Base-by-base conservation (phyloP, 495 filamentous ascomycete genomes). In the Bacidia gigantensis region DNA sequence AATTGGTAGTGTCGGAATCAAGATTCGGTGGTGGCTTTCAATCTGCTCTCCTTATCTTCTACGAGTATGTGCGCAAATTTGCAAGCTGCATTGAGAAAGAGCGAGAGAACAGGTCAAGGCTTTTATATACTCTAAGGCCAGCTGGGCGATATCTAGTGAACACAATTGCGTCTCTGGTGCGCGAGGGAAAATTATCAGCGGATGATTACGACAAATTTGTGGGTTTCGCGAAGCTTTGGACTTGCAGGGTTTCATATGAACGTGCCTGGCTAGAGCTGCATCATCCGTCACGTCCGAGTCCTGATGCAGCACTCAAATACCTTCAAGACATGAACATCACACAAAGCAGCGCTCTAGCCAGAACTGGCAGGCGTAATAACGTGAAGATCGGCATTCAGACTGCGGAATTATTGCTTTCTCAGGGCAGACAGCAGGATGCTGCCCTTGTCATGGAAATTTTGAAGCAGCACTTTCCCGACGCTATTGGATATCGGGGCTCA, bases 331-430 rank as follows among this genome's bases (percentile, higher is more conserved):
- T 39, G 11, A 38, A 26, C 17, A 10, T 17, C 17, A 0, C 43
- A 2, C n/a, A 17, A 24, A 14, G 44, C 11, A 14, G 11, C n/a
- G 38, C 10, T 2, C 35, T 23, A 18, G 3, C 5, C 0, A n/a
- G 22, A 20, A 14, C 11, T 11, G 11, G 11, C 17, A 38, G 40
- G 22, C 2, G 1, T 20, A 7, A 3, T 2, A 40, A 41, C 3
- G 29, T 51, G 2, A 42, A 10, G 5, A 14, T 58, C 14, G 50
- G 26, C 9, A 46, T 60, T 18, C 53, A 42, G n/a, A 26, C 53
- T 26, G 53, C 50, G 18, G 49, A 55, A 22, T 2, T 55, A 3
- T 41, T 55, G 11, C 25, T 56, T 7, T 2, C 40, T 5, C 11
- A 46, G n/a, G 49, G 32, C 23, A 43, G 47, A 22, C 11, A 40